phyloP scores from a whole-genome alignment of 2,329 filamentous ascomycete genomes.

The Fusarium annulatum region DNA sequence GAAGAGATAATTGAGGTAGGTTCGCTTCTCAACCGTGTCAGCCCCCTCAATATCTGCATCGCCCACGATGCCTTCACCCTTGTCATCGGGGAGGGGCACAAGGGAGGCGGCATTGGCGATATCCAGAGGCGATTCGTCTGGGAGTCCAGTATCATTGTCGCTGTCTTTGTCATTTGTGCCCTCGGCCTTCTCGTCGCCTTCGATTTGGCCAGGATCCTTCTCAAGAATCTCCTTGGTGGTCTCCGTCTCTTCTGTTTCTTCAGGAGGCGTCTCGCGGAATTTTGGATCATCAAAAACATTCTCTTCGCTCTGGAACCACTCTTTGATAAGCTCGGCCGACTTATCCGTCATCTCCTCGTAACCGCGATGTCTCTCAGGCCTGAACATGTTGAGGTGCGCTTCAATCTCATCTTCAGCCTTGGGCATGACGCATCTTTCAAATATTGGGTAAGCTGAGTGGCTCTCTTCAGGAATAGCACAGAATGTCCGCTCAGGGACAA shows the following conservation, averaged over 20 bases:
- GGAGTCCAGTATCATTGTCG: slow-evolving; percentile 39
- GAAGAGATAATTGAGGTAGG: slow-evolving; percentile 63
- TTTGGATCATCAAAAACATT: slow-evolving; percentile 59
- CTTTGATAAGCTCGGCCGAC: slow-evolving; percentile 66
- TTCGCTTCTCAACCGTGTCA: slow-evolving; percentile 51
- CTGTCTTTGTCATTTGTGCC: slow-evolving; percentile 9
- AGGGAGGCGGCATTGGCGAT: slow-evolving; percentile 64
- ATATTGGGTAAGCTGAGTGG: slow-evolving; percentile 54
- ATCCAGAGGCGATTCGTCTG: slow-evolving; percentile 58
- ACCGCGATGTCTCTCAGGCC: slow-evolving; percentile 68
- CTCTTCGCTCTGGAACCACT: slow-evolving; percentile 65
- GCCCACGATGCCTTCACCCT: slow-evolving; percentile 47
- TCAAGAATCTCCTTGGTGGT: slow-evolving; percentile 41
- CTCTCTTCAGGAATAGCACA: slow-evolving; percentile 73
- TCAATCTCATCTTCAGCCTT: slow-evolving; percentile 75
- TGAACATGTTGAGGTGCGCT: slow-evolving; percentile 77
- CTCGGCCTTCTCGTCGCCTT: slow-evolving; percentile 14
- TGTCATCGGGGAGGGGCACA: slow-evolving; percentile 59
- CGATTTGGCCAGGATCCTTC: slow-evolving; percentile 28
- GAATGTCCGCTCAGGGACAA: slow-evolving; percentile 78
- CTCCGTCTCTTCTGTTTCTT: slow-evolving; percentile 49
- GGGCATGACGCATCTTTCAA: slow-evolving; percentile 69
- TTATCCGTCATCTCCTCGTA: slow-evolving; percentile 72
- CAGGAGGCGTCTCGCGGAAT: slow-evolving; percentile 54
- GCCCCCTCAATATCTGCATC: slow-evolving; percentile 48